Evolutionary conservation across 129 eudicot genomes (phyloP), one percentile per base, ranked within the genome.

Genomic region (Chrysanthemum lavandulifolium): DNA sequence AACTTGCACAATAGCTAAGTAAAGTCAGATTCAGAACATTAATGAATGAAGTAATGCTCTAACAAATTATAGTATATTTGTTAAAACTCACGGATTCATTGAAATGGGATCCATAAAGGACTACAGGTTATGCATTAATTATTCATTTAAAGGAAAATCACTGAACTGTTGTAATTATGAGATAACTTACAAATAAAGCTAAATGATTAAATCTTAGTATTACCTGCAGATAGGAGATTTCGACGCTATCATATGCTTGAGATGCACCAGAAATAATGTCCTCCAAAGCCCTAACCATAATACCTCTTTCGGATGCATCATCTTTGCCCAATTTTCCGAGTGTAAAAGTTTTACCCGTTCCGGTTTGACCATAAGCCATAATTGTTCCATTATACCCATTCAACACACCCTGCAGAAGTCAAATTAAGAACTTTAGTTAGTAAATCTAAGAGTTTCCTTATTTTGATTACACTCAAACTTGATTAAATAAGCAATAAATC

Each of bases 291-390:
- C 98, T 88, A 68, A 94, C 96, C 97, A 94, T 90, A 65, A 94
- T 94, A 57, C 98, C 98, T 70, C 98, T 94, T 71, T 90, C 91
- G 4, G 98, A 87, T 48, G 83, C 79, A 79, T 94, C 97, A 81
- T 90, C 84, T 64, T 83, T 88, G 6, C 98, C 97, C 73, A 94
- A 80, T 55, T 86, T 88, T 14, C 97, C 98, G 45, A 94, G 96
- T 27, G 98, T 94, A 71, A 82, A 87, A 47, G 98, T 94, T 88
- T 94, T 94, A 31, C 98, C 98, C 0, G 98, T 94, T 75, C 98
- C 97, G 45, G 98, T 94, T 86, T 94, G 98, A 65, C 98, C 98
- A 84, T 94, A 94, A 45, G 98, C 98, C 98, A 94, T 94, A 72
- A 94, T 79, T 73, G 98, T 94, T 80, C 98, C 98, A 84, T 90